Evolutionary conservation across 441 rosid species (phyloP).

Genomic region (Gossypium gossypioides): DNA sequence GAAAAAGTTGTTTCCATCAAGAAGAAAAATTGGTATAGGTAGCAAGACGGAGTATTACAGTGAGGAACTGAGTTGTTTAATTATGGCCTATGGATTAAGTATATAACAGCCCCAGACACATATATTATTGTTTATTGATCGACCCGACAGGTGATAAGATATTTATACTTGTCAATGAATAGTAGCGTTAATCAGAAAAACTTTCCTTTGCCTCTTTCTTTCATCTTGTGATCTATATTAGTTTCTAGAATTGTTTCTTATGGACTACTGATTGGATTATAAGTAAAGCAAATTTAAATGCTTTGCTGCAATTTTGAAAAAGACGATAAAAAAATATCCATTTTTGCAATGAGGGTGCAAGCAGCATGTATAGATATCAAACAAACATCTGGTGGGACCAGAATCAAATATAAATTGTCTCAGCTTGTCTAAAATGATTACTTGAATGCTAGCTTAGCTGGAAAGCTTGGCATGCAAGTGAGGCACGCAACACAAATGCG

Average conservation of each 20-base stretch:
- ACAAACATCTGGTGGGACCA: background rate
- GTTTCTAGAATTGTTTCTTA: background rate
- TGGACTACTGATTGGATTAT: background rate
- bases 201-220: background rate
- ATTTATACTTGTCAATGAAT: conserved; percentile 14
- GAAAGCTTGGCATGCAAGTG: conserved; percentile 27
- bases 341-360: background rate
- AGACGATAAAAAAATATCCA: background rate
- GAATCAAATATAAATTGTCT: conserved; percentile 1
- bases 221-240: background rate
- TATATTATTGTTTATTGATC: conserved; percentile 5
- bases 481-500: background rate
- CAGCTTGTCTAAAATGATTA: conserved; percentile 13
- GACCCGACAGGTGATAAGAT: conserved; percentile 12
- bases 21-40: too few species aligned
- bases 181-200: background rate
- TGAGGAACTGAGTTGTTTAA: background rate
- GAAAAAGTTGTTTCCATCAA: too few species aligned
- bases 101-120: background rate
- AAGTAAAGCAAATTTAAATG: background rate
- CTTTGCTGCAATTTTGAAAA: background rate
- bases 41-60: conserved; percentile 1
- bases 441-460: conserved; percentile 33
- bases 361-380: background rate
- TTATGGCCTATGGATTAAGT: too few species aligned